phyloP scores from a whole-genome alignment of 192 early-diverging fungal species.

The Rhizophlyctis rosea region DNA sequence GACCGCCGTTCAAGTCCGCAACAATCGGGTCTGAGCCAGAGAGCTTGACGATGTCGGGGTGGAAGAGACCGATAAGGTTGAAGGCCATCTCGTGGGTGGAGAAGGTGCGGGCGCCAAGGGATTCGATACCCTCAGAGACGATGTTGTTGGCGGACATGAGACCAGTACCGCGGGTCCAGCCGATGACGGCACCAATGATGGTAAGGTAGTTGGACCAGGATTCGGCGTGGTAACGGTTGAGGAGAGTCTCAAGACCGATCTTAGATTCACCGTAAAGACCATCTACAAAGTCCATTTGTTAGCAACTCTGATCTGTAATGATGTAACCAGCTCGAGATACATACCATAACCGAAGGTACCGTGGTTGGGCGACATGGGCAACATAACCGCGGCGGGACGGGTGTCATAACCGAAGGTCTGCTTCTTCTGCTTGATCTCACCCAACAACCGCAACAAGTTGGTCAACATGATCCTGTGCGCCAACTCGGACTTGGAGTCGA shows the following conservation, averaged over 20 bases:
- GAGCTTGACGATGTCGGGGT: slow-evolving; percentile 70
- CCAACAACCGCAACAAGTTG: slow-evolving; percentile 84
- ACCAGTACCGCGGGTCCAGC: slow-evolving; percentile 96
- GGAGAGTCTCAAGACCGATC: slow-evolving; percentile 85
- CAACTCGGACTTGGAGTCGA: slow-evolving; percentile 86
- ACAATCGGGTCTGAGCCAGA: slow-evolving; percentile 75
- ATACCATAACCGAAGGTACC: slow-evolving; percentile 79
- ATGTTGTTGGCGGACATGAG: slow-evolving; percentile 91
- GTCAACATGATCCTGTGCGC: slow-evolving; percentile 94
- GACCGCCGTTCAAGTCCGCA: slow-evolving; percentile 89
- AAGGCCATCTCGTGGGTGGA: slow-evolving; percentile 91
- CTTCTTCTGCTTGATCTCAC: slow-evolving; percentile 83
- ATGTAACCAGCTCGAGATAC: background rate
- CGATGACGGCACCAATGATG: slow-evolving; percentile 89
- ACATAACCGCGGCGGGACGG: slow-evolving; percentile 80
- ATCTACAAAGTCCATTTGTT: no score
- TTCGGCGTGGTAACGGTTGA: slow-evolving; percentile 90
- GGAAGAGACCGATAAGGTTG: slow-evolving; percentile 84
- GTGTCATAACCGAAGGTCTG: slow-evolving; percentile 69
- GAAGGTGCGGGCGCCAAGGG: slow-evolving; percentile 87
- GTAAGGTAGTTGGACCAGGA: slow-evolving; percentile 83
- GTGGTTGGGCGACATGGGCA: slow-evolving; percentile 96
- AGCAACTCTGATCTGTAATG: no score
- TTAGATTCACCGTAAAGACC: slow-evolving; percentile 95
- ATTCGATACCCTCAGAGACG: slow-evolving; percentile 84